Base-by-base conservation (phyloP, 352 stramenopile genomes). In the Blastocystis sp. region DNA sequence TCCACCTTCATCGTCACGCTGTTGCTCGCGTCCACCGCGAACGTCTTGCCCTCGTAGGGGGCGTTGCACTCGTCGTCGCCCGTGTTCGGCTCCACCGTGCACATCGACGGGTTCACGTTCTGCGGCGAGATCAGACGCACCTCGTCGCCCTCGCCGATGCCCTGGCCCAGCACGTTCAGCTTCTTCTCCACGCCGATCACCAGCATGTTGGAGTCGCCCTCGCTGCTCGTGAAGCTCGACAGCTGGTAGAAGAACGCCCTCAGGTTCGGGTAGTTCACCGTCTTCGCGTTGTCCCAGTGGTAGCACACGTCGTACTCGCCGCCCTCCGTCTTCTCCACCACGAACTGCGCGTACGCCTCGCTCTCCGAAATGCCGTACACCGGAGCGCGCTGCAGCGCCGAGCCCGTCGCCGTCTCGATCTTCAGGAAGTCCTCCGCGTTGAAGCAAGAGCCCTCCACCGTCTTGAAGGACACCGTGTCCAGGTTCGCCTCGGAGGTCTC, bases 21-120 rank as follows among this genome's bases (percentile, higher is more conserved):
- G 3, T 24, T 35, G n/a, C 79, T 61, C 19, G 21, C 37, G n/a
- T 62, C 37, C 63, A 89, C 67, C 13, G 9, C 4, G 62, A 89
- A 89, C 60, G 79, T 89, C 45, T 66, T 89, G 29, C 45, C 35
- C 50, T 89, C 79, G 26, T 62, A 89, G 26, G 79, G 79, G 19
- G 41, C 21, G n/a, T 77, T 33, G 60, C 79, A 89, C 50, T 76
- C 79, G 29, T 35, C 45, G 41, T 89, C 79, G 2, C 74, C 51
- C 41, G 21, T n/a, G 37, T 41, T 26, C 26, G 41, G n/a, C 24
- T 79, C 10, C 33, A n/a, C 37, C 0, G 67, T 65, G 60, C 79
- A 89, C 24, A 41, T 62, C 10, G 79, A 51, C 31, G 37, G 26
- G 60, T 63, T 70, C 3, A 26, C 26, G 55, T 63, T 60, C 10